Evolutionary conservation across 306 rosid species (phyloP), one percentile per base, ranked within the genome.

Genomic region (Argentina anserina): DNA sequence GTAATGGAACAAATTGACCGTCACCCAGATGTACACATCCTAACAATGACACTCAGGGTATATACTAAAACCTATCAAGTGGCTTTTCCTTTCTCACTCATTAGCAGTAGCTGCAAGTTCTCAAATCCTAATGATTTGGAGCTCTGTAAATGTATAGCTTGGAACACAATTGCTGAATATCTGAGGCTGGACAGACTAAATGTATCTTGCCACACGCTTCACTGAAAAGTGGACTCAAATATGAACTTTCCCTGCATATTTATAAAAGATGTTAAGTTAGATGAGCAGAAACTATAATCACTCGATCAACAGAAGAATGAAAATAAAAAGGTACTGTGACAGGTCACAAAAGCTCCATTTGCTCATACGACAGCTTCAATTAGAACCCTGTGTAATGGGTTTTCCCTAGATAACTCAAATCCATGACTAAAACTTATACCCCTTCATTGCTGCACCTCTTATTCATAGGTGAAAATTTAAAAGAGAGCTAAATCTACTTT

Each of bases 151-250:
- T 29, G 67, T 34, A 40, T 40, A 56, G 41, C 55, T 56, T 56
- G 41, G 21, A 70, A 15, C 67, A 37, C 3, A 53, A 23, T 5
- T 55, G 74, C 40, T 28, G 75, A 71, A 40, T 28, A 71, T 40
- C 14, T 5, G 41, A 21, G 15, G 56, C 55, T 9, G 17, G 9
- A 7, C 66, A 5, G 15, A 11, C 36, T 33, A 41, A 18, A 4
- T 28, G 67, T 39, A 55, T 56, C 75, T 39, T 71, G 66, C 67
- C 40, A 41, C 18, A 71, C 3, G 75, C 56, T 58, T 71, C 55
- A 56, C 75, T 41, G 1, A 26, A 60, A 71, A 55, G 29, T 23
- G 14, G 17, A 64, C 39, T 64, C 15, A 18, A 71, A 41, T 29
- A 17, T 56, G 31, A 71, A 56, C 40, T 56, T 70, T 56, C 37